Base-by-base conservation (phyloP, 768 basidiomycete species). In the Leccinum obscurum region DNA sequence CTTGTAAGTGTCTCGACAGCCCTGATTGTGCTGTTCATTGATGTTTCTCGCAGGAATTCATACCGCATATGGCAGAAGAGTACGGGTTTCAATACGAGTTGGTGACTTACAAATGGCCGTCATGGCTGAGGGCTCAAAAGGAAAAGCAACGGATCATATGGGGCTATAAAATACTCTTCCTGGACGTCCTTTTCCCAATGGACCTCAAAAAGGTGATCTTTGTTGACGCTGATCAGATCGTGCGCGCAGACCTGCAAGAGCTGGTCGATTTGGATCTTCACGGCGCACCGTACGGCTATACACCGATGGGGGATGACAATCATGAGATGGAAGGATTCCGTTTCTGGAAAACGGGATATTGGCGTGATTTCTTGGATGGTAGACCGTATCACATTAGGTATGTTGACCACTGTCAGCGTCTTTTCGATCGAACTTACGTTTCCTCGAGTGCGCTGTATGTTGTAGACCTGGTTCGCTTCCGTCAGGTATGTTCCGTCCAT, bases 131-230 rank as follows among this genome's bases (percentile, higher is more conserved):
- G n/a, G 85, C 85, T 14, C 97, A 98, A 71, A 94, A 89, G 60
- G 97, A 99, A 77, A 99, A 99, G 74, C 97, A 99, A 74, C 85
- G 97, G 10, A 89, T 96, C 58, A 99, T 99, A 66, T 98, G 97
- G 97, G 96, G 93, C 1, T 99, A 98, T 81, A 98, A 99, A 77
- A 99, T 99, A 63, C 87, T 99, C 48, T 99, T 99, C 84, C 85
- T 99, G 15, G 97, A 99, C 67, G 95, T 98, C 15, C 84, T 98
- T 7, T 99, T 99, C 84, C 97, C 97, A 2, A 95, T 98, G 89
- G 93, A 96, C 75, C 85, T 99, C 59, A 95, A 98, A 78, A 97
- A 97, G 72, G 96, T 99, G 63, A 95, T 99, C 66, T 98, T 99
- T 70, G 96, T 99, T 54, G 97, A 98, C 70, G 96, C 96, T 0